These are phyloP conservation scores for Exophiala mesophila DNA, from an alignment of 2,329 filamentous ascomycete species.

Conservation along the genomic window DNA sequence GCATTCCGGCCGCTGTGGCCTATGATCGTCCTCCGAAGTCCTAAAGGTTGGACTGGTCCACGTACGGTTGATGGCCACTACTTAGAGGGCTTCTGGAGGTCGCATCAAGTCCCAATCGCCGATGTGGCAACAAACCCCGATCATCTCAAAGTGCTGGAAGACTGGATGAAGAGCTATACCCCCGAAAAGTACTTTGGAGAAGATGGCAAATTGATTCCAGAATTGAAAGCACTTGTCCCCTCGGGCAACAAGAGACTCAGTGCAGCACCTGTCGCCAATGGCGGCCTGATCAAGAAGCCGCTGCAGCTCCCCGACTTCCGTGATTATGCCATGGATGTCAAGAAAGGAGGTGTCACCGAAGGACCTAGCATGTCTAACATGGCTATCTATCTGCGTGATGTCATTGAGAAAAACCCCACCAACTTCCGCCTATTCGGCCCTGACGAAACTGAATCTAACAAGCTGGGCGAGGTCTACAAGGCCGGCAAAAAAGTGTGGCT, in stretches of 20 bases:
- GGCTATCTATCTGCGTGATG: constrained; percentile 61
- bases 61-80: constrained; percentile 66
- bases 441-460: constrained; percentile 78
- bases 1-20: constrained; percentile 69
- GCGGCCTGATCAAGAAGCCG: constrained; percentile 62
- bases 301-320: constrained; percentile 66
- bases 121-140: constrained; percentile 61
- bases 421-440: constrained; percentile 74
- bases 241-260: constrained; percentile 66
- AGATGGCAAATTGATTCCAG: constrained; percentile 57
- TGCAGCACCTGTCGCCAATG: constrained; percentile 70
- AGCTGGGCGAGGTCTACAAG: constrained; percentile 66
- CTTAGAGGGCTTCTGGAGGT: constrained; percentile 71
- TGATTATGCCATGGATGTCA: constrained; percentile 59
- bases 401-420: constrained; percentile 59
- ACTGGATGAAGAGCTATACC: constrained; percentile 73
- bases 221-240: constrained; percentile 62
- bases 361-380: constrained; percentile 66
- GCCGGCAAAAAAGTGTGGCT: constrained; percentile 76
- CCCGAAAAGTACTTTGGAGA: constrained; percentile 66
- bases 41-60: constrained; percentile 76
- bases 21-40: constrained; percentile 71
- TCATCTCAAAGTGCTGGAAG: constrained; percentile 64
- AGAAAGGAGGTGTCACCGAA: constrained; percentile 54
- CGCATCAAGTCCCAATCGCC: constrained; percentile 72